Percentiles rank a stretch among this genome's conserved stretches.
phyloP scores from a whole-genome alignment of 2,329 filamentous ascomycete species.

The Sarocladium brachiariae region DNA sequence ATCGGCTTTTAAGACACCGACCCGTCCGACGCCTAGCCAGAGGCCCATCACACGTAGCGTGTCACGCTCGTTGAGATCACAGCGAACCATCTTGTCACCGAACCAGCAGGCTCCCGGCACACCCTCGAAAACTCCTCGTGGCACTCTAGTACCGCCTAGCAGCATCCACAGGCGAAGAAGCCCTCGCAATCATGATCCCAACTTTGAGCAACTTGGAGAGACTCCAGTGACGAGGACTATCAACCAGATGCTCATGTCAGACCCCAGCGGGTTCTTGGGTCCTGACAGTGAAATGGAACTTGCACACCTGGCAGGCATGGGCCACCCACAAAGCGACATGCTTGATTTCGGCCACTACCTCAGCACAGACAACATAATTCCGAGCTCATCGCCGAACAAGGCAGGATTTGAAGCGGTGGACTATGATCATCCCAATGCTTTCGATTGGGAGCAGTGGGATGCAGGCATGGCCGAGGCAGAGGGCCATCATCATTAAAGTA shows the following conservation, averaged over 20 bases:
- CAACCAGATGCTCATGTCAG: constrained; percentile 52
- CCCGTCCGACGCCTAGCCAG: constrained; percentile 53
- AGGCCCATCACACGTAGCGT: constrained; percentile 56
- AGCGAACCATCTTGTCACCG: constrained; percentile 37
- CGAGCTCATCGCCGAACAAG: constrained; percentile 39
- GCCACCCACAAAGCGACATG: constrained; percentile 26
- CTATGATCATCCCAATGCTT: constrained; percentile 21
- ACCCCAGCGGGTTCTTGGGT: constrained; percentile 40
- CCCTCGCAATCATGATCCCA: constrained; percentile 28
- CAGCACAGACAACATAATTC: constrained; percentile 38
- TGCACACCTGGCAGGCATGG: constrained; percentile 29
- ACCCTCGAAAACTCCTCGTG: constrained; percentile 38
- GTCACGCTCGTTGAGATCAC: constrained; percentile 47
- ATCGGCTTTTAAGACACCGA: constrained; percentile 54
- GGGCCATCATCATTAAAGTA: background rate
- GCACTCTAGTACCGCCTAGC: constrained; percentile 16
- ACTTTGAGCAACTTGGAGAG: constrained; percentile 33
- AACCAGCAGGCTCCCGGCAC: constrained; percentile 38
- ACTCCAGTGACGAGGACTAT: constrained; percentile 59
- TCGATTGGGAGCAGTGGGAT: constrained; percentile 25
- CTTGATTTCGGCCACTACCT: constrained; percentile 44
- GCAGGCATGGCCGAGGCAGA: constrained; percentile 12
- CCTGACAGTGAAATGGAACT: constrained; percentile 38
- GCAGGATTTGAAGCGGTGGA: constrained; percentile 20
- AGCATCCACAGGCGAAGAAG: constrained; percentile 35